A percentile compares a stretch with the other conserved stretches of the same genome.
These are phyloP conservation scores for Puccinia sorghi DNA, from an alignment of 1,284 basidiomycete genomes.

Conservation along the genomic window DNA sequence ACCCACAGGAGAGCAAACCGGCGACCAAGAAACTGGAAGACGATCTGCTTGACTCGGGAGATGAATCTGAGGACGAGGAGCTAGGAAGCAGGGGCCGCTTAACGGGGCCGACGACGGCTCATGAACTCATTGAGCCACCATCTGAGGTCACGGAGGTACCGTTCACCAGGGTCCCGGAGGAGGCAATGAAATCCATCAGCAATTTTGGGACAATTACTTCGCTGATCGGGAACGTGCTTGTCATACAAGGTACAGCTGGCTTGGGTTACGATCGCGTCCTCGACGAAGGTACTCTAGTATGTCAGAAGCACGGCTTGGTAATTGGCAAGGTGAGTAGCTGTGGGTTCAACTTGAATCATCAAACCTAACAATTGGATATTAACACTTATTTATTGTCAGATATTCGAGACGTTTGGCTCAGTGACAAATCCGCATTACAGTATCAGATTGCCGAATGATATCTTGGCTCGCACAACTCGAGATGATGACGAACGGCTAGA, in stretches of 20 bases:
- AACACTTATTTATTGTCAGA: conserved; percentile 23
- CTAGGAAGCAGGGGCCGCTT: not conserved
- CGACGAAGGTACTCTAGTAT: conserved; percentile 45
- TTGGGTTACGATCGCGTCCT: conserved; percentile 42
- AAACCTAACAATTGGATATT: no score
- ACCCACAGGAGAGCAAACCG: not conserved
- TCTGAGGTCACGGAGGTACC: conserved; percentile 31
- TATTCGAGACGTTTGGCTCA: conserved; percentile 49
- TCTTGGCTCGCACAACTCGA: not conserved
- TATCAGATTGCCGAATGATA: conserved; percentile 34
- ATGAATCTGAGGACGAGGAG: conserved; percentile 10
- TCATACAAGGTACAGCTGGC: conserved; percentile 29
- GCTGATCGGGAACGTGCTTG: conserved; percentile 39
- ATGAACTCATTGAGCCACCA: conserved; percentile 41
- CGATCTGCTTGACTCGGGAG: conserved; percentile 14
- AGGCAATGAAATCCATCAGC: conserved; percentile 23
- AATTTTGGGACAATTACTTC: conserved; percentile 33
- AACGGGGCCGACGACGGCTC: conserved; percentile 33
- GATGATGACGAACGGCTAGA: conserved; percentile 1
- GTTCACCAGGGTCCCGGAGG: conserved; percentile 34
- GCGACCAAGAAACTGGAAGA: not conserved
- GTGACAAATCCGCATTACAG: conserved; percentile 48
- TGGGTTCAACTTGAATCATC: not conserved
- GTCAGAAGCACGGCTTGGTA: conserved; percentile 30
- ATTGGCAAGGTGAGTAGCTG: conserved; percentile 37